Evolutionary conservation across 2,329 filamentous ascomycete species (phyloP), one percentile per base, ranked within the genome.

Genomic region (Nemania bipapillata): DNA sequence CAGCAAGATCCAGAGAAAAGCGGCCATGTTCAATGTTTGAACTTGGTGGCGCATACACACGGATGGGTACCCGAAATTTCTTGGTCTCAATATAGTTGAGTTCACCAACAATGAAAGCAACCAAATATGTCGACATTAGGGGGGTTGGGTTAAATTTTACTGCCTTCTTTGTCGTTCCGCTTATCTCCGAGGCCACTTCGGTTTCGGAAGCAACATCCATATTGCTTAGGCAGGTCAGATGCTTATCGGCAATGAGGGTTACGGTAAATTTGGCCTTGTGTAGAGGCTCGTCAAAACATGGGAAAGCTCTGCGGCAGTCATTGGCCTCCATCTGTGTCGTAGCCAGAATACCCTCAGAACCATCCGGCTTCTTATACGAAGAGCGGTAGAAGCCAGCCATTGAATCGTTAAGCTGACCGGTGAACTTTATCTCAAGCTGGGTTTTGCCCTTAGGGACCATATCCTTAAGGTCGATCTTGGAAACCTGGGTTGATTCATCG

Each of bases 321-420:
- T 95, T 97, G 45, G 95, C 91, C 84, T 98, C 95, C 92, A 98
- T 97, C 85, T 98, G 95, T 20, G 93, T 93, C 28, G 94, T 95
- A 30, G 94, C 95, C 77, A 98, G 86, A 79, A 94, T 91, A 73
- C 92, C 92, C 66, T 91, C 90, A 68, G 88, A 89, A 45, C 95
- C 95, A 77, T 96, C 89, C 56, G 88, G 82, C 69, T 89, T 90
- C 85, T 96, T 96, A 86, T 95, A 98, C 6, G 93, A 96, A 1
- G 94, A 97, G 66, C 95, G 90, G 83, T 98, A 98, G 87, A 98
- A 98, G 55, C 95, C 95, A 56, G 94, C 94, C 93, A 98, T 97
- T 83, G 94, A 94, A 81, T 96, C 92, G 80, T 96, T 96, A 71
- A 97, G 83, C 62, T 86, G 87, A 59, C 93, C 93, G 12, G 88